These are phyloP conservation scores for Wallacemonas sp. DNA, from an alignment of 208 protist genomes.

Conservation along the genomic window DNA sequence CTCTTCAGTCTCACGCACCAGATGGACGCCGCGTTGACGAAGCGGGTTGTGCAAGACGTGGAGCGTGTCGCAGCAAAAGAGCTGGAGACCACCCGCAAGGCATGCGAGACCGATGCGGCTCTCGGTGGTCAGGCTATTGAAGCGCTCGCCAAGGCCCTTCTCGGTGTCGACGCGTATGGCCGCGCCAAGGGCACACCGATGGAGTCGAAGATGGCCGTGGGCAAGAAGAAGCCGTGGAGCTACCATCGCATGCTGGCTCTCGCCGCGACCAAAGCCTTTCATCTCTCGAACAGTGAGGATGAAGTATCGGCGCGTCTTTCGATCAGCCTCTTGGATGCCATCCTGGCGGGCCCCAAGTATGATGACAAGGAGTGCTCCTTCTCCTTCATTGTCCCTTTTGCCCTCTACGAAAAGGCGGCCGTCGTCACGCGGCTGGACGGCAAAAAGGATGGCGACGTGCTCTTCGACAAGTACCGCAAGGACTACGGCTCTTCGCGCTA, in stretches of 20 bases:
- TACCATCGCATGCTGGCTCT: constrained; percentile 33
- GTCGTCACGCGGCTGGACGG: constrained; percentile 22
- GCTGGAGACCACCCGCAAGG: not conserved
- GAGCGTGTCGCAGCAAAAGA: constrained; percentile 16
- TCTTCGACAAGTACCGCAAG: constrained; percentile 37
- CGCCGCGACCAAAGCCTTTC: constrained; percentile 21
- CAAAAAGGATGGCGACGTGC: not conserved
- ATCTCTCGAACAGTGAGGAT: constrained; percentile 36
- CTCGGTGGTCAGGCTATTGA: not conserved
- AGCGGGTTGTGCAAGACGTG: constrained; percentile 26
- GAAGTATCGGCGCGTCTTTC: constrained; percentile 13
- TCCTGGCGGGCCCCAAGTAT: constrained; percentile 31
- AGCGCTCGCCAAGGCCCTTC: not conserved
- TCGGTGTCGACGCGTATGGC: constrained; percentile 8
- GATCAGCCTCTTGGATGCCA: constrained; percentile 21
- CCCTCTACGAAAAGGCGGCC: constrained; percentile 38
- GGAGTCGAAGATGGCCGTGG: constrained; percentile 1
- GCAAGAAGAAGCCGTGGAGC: constrained; percentile 4
- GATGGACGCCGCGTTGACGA: not conserved
- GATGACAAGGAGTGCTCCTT: constrained; percentile 42
- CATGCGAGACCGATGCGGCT: not conserved
- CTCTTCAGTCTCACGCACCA: constrained; percentile 47
- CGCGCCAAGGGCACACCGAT: constrained; percentile 14
- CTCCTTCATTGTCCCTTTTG: constrained; percentile 39
- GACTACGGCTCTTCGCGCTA: constrained; percentile 41